Conservation (phyloP, 1,139 yeast genomes). For the Candida sanyaensis region DNA sequence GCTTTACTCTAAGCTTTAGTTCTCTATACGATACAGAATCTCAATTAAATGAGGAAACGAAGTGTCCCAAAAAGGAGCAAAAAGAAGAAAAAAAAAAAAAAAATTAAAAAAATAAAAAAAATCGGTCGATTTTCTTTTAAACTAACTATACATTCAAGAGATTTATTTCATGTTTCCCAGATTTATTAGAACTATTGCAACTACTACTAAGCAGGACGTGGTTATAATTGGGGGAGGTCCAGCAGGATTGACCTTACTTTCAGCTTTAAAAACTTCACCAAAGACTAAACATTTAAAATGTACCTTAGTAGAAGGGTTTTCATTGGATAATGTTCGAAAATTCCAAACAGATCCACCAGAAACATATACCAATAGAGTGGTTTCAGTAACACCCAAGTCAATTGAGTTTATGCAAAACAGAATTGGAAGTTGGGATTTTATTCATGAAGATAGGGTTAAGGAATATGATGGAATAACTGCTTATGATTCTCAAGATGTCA, state of each 20-base stretch:
- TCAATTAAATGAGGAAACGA: too few relatives aligned
- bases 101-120: neutral
- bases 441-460: constrained; percentile 69
- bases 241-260: constrained; percentile 86
- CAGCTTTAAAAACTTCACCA: constrained; percentile 73
- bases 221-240: constrained; percentile 97
- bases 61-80: neutral
- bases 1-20: neutral
- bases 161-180: constrained; percentile 1
- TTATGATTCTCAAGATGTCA: constrained; percentile 73
- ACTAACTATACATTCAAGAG: neutral
- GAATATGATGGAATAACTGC: constrained; percentile 81
- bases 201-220: constrained; percentile 54
- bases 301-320: constrained; percentile 73
- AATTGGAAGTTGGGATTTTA: constrained; percentile 76
- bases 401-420: constrained; percentile 59
- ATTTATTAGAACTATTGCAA: constrained; percentile 11
- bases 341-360: constrained; percentile 60
- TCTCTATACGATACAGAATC: neutral
- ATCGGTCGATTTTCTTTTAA: neutral
- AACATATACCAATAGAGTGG: constrained; percentile 74
- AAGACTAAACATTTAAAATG: constrained; percentile 60
- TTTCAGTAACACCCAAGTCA: constrained; percentile 82
- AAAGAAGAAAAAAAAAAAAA: too few relatives aligned
- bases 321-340: constrained; percentile 51